A percentile compares a stretch with the other conserved stretches of the same genome.
phyloP scores from a whole-genome alignment of 2,329 filamentous ascomycete species.

The Pseudogymnoascus sp. region DNA sequence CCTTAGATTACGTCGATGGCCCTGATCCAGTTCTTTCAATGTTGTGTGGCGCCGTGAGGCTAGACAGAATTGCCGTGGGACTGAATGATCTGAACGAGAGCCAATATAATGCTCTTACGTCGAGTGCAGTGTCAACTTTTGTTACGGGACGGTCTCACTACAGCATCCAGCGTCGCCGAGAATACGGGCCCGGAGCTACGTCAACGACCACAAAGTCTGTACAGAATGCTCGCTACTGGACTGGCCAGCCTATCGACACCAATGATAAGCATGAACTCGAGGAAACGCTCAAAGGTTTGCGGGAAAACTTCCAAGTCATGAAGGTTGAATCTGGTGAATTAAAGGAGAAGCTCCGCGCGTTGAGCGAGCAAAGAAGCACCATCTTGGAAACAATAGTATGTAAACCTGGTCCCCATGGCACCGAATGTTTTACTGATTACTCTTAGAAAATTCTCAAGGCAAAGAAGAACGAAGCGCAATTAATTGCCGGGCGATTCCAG shows the following conservation, averaged over 20 bases:
- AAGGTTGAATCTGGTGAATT: slow-evolving; percentile 26
- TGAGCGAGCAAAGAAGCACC: slow-evolving; percentile 29
- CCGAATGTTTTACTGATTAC: slow-evolving; percentile 17
- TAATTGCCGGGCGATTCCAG: slow-evolving; percentile 53
- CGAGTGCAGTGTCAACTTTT: slow-evolving; percentile 53
- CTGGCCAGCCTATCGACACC: slow-evolving; percentile 63
- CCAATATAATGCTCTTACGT: slow-evolving; percentile 58
- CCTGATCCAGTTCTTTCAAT: slow-evolving; percentile 79
- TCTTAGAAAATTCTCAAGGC: slow-evolving; percentile 40
- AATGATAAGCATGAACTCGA: slow-evolving; percentile 50
- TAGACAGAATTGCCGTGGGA: slow-evolving; percentile 62
- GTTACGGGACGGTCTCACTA: slow-evolving; percentile 59
- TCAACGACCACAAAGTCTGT: slow-evolving; percentile 61
- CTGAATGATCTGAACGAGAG: slow-evolving; percentile 54
- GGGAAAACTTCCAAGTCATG: slow-evolving; percentile 21
- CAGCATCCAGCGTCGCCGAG: slow-evolving; percentile 58
- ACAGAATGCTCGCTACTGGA: slow-evolving; percentile 59
- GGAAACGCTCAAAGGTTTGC: slow-evolving; percentile 34
- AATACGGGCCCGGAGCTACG: slow-evolving; percentile 69
- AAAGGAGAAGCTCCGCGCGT: slow-evolving; percentile 22
- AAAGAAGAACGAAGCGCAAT: slow-evolving; percentile 62
- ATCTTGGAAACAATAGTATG: slow-evolving; percentile 34
- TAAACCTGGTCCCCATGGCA: not conserved
- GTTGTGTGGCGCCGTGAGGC: slow-evolving; percentile 64
- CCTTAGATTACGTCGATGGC: slow-evolving; percentile 69